Percentiles rank a stretch among this genome's conserved stretches.
Evolutionary conservation across 1,139 yeast genomes (phyloP).

Genomic region (Debaryomycetaceae sp.): DNA sequence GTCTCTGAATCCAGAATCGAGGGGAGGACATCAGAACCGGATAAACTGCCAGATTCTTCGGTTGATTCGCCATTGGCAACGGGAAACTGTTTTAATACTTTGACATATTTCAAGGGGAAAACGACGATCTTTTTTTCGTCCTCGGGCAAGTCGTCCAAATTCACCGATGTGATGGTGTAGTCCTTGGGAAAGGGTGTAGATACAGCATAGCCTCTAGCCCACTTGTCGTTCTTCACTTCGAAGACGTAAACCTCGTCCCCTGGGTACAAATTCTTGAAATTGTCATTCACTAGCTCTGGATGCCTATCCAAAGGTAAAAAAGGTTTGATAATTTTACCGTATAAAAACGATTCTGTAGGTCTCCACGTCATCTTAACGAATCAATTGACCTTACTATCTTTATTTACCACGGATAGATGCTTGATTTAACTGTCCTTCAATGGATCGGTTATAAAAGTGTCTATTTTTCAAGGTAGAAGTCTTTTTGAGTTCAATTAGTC

Average conservation of each 20-base stretch:
- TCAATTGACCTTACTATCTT: not conserved
- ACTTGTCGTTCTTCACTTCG: conserved; percentile 59
- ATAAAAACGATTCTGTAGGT: conserved; percentile 36
- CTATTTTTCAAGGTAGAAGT: not conserved
- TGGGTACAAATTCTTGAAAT: conserved; percentile 59
- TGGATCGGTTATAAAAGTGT: not conserved
- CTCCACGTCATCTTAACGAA: conserved; percentile 25
- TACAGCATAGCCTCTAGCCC: conserved; percentile 80
- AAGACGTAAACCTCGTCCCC: conserved; percentile 82
- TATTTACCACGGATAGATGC: not conserved
- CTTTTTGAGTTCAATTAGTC: not conserved
- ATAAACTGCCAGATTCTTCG: conserved; percentile 33
- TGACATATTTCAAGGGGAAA: conserved; percentile 58
- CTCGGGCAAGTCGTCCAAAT: conserved; percentile 61
- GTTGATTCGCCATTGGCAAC: conserved; percentile 22
- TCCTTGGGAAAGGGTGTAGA: conserved; percentile 66
- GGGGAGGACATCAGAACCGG: conserved; percentile 36
- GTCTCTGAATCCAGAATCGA: conserved; percentile 44
- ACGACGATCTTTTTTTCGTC: conserved; percentile 49
- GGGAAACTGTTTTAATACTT: conserved; percentile 32
- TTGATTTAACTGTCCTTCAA: not conserved
- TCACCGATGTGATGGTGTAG: conserved; percentile 58
- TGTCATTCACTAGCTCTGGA: conserved; percentile 36
- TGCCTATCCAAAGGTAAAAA: conserved; percentile 59
- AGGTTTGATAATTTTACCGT: conserved; percentile 55